These are phyloP conservation scores for Stephania japonica DNA, from an alignment of 164 flowering plant genomes.

Conservation along the genomic window DNA sequence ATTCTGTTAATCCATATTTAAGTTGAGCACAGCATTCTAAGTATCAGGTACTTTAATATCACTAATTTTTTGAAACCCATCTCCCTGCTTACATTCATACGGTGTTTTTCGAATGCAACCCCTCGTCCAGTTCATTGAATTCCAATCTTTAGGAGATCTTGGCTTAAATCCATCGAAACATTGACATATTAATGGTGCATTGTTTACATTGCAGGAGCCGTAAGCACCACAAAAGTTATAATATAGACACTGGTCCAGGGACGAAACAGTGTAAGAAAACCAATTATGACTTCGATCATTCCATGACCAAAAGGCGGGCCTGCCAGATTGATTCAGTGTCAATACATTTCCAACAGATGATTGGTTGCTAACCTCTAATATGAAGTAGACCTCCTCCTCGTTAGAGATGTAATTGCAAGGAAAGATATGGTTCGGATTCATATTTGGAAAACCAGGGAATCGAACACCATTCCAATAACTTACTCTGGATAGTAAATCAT, in stretches of 20 bases:
- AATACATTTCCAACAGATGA: conserved; percentile 10
- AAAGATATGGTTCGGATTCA: neutral
- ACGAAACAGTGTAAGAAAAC: neutral
- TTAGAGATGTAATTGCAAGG: neutral
- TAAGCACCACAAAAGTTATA: conserved; percentile 5
- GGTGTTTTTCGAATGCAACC: conserved; percentile 8
- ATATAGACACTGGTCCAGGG: conserved; percentile 12
- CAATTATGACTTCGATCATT: neutral
- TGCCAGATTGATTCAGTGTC: conserved; percentile 10
- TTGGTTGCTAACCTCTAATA: neutral
- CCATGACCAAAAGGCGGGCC: conserved; percentile 4
- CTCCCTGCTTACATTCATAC: conserved; percentile 5
- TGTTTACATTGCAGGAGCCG: neutral
- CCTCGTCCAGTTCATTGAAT: neutral
- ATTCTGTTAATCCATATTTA: conserved; percentile 19
- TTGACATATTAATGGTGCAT: neutral
- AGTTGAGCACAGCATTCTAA: neutral
- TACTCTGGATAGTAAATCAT: neutral
- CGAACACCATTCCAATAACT: conserved; percentile 10
- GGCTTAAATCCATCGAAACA: conserved; percentile 9
- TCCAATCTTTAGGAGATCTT: neutral
- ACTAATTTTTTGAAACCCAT: neutral
- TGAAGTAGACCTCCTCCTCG: conserved; percentile 21
- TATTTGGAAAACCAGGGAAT: neutral
- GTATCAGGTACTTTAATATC: conserved; percentile 27